Percentiles rank a stretch among this genome's conserved stretches.
phyloP scores from a whole-genome alignment of 371 early-diverging fungal species.

The Encephalitozoon hellem region DNA sequence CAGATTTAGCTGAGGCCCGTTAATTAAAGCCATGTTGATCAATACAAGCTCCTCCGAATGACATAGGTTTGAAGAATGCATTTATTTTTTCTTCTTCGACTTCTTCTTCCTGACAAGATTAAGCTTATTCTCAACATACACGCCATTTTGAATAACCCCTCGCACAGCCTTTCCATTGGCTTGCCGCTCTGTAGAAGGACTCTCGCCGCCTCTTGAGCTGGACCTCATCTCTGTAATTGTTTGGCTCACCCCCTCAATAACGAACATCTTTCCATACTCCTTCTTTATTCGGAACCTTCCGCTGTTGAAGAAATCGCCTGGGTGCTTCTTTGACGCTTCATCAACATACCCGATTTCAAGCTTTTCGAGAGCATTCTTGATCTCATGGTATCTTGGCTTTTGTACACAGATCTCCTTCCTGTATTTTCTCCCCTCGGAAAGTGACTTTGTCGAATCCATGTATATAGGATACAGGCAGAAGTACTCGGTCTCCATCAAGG shows the following conservation, averaged over 20 bases:
- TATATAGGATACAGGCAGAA: slow-evolving; percentile 48
- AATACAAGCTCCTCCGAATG: neutral
- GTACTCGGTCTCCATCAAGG: slow-evolving; percentile 15
- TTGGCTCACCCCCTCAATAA: slow-evolving; percentile 19
- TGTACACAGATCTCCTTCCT: slow-evolving; percentile 9
- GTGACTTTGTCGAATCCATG: slow-evolving; percentile 29
- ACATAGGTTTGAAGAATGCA: neutral
- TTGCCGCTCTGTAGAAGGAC: neutral
- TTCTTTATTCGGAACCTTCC: slow-evolving; percentile 49
- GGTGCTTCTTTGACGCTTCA: slow-evolving; percentile 43
- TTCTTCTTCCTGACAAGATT: slow-evolving; percentile 40
- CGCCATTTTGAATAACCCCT: slow-evolving; percentile 11
- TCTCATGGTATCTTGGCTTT: slow-evolving; percentile 24
- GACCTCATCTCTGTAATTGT: slow-evolving; percentile 13
- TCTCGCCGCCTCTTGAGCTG: neutral
- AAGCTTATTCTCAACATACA: slow-evolving; percentile 36
- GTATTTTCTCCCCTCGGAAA: slow-evolving; percentile 43
- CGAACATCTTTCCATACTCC: slow-evolving; percentile 26
- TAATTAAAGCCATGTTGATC: neutral
- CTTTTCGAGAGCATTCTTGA: slow-evolving; percentile 34
- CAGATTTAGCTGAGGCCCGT: neutral
- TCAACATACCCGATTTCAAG: slow-evolving; percentile 24
- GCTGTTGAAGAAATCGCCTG: slow-evolving; percentile 14
- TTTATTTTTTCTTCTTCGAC: slow-evolving; percentile 39
- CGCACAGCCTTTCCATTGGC: neutral